Evolutionary conservation across 2,329 filamentous ascomycete genomes (phyloP), one percentile per base, ranked within the genome.

Genomic region (Hymenoscyphus occultus): DNA sequence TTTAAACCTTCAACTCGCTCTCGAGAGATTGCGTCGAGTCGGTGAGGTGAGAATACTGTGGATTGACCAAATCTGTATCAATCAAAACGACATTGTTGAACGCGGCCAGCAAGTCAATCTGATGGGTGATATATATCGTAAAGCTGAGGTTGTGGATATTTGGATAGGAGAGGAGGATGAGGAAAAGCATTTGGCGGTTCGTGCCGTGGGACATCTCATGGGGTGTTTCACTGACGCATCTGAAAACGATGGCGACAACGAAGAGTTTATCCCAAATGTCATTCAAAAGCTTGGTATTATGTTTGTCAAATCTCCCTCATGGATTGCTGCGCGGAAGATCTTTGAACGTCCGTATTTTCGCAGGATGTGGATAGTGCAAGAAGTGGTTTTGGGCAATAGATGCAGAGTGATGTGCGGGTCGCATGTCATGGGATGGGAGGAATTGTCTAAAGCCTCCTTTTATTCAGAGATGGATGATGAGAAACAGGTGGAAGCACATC

Each of bases 11-110:
- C 45, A 48, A 48, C 45, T 48, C 4, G 45, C 45, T 7, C 19
- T 48, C 7, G 14, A 7, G 16, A 48, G 45, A 22, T 16, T 48
- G 14, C 45, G 45, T 19, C 19, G n/a, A 6, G 14, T 2, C 19
- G 45, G 59, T 39, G 51, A n/a, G 51, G 35, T 22, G 56, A 48
- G 48, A 48, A 69, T 64, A 22, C 56, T 68, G 14, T 69, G 66
- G 67, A 60, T 68, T 48, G 67, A 69, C 45, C 61, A 66, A 22
- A 59, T 69, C 1, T 67, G 67, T 59, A 69, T 69, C 56, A 64
- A 69, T 39, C 67, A 69, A 60, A 40, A 59, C 7, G 59, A 67
- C 35, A 28, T 56, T 6, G 5, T 39, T 19, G 67, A 69, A 56
- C 56, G 61, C 28, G 48, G 22, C 39, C 61, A 64, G 22, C 66